Conservation (phyloP, 2,329 filamentous ascomycete species). For the Fusarium verrucosum region DNA sequence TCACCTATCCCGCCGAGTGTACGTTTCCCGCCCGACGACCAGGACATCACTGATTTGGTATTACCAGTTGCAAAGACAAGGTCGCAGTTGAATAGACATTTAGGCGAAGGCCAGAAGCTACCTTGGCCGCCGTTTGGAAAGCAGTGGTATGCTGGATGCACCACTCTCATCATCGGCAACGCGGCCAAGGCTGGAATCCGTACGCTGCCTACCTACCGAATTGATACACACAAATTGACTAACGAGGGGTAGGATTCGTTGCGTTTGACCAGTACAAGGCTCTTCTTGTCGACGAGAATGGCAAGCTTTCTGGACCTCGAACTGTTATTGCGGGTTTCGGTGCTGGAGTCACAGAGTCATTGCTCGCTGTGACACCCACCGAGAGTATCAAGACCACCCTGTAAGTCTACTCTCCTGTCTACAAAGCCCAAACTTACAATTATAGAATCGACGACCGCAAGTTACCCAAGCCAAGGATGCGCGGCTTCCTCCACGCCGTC, state of each 20-base stretch:
- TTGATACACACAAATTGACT: neutral
- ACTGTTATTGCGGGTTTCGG: conserved; percentile 95
- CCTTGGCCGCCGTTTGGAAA: conserved; percentile 93
- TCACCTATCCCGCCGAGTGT: conserved; percentile 96
- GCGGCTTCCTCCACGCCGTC: conserved; percentile 90
- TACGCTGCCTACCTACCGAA: conserved; percentile 54
- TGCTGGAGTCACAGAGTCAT: conserved; percentile 91
- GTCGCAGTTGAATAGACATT: conserved; percentile 87
- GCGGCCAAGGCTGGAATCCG: conserved; percentile 95
- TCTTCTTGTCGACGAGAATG: conserved; percentile 81
- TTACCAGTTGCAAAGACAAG: conserved; percentile 95
- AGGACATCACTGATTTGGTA: conserved; percentile 12
- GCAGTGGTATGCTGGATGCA: conserved; percentile 98
- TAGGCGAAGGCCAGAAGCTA: conserved; percentile 84
- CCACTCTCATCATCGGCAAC: conserved; percentile 95
- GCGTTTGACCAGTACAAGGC: conserved; percentile 95
- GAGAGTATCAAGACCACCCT: conserved; percentile 98
- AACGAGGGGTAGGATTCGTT: conserved; percentile 68
- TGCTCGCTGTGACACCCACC: conserved; percentile 94
- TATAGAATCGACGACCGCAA: conserved; percentile 92
- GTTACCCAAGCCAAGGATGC: conserved; percentile 82
- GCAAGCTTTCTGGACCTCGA: conserved; percentile 87
- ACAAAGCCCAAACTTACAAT: neutral
- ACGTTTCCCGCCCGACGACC: conserved; percentile 48
- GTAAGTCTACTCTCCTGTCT: conserved; percentile 50